Evolutionary conservation across 495 filamentous ascomycete genomes (phyloP).

Genomic region (Viridothelium virens): DNA sequence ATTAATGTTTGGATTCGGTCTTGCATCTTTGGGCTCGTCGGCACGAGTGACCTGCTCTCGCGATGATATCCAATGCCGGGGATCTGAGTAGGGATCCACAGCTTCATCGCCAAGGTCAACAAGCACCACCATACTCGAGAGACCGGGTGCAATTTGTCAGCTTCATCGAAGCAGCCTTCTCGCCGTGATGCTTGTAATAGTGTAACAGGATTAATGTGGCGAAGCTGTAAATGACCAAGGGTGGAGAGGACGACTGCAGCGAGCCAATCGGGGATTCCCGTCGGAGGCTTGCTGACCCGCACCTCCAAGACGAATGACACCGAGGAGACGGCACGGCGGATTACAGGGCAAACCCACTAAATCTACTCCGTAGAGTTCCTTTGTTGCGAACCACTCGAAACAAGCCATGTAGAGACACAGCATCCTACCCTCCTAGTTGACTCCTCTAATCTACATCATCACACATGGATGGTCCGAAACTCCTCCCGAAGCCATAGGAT

Average conservation of each 20-base stretch:
- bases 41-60: background rate
- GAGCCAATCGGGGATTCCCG: background rate
- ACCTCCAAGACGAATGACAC: background rate
- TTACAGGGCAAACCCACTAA: too few relatives aligned
- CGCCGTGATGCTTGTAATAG: slow-evolving; percentile 5
- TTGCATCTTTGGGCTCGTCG: slow-evolving; percentile 29
- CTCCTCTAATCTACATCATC: too few relatives aligned
- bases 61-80: slow-evolving; percentile 12
- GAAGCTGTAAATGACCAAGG: background rate
- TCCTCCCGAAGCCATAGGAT: too few relatives aligned
- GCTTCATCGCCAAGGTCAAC: slow-evolving; percentile 56
- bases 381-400: too few relatives aligned
- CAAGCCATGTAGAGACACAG: too few relatives aligned
- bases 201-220: background rate
- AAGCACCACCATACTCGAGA: slow-evolving; percentile 51
- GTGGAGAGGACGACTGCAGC: background rate
- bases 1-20: slow-evolving; percentile 58
- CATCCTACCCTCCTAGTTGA: too few relatives aligned
- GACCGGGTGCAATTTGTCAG: background rate
- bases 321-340: too few relatives aligned
- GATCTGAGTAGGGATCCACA: slow-evolving; percentile 39
- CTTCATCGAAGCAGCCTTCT: slow-evolving; percentile 24
- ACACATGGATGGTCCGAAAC: too few relatives aligned
- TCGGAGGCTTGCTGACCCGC: background rate
- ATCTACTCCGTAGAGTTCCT: too few relatives aligned